Conservation (phyloP, 495 filamentous ascomycete species). For the Podospora fimiseda region DNA sequence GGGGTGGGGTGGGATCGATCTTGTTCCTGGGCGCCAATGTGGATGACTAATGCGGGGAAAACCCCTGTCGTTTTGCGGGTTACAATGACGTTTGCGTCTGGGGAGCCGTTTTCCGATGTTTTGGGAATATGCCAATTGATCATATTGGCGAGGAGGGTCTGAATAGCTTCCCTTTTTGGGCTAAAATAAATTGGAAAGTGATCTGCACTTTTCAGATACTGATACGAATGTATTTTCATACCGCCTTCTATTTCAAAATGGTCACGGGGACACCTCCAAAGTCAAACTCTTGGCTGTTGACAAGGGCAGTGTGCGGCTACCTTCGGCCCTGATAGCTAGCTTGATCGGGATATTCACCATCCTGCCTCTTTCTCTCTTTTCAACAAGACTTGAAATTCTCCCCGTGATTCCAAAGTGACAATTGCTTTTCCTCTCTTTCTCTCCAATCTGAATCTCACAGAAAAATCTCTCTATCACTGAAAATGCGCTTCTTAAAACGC, state of each 20-base stretch:
- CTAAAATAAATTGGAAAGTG: not conserved
- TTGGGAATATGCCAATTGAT: not conserved
- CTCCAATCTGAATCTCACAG: not conserved
- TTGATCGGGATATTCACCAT: not conserved
- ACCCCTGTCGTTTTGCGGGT: not conserved
- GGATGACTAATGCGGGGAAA: conserved; percentile 19
- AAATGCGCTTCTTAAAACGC: conserved; percentile 33
- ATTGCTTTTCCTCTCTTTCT: not conserved
- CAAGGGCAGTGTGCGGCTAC: not conserved
- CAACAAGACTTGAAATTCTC: not conserved
- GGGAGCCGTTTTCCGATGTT: not conserved
- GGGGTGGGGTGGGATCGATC: not conserved
- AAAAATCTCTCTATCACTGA: conserved; percentile 3
- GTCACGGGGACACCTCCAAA: not conserved
- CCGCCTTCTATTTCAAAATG: not conserved
- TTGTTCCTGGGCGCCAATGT: not conserved
- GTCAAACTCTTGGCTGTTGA: not conserved
- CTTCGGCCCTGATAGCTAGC: not conserved
- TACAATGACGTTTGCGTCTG: conserved; percentile 12
- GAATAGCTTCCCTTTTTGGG: not conserved
- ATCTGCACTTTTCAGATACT: not conserved
- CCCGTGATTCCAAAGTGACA: not conserved
- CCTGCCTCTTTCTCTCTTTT: no score
- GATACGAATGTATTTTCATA: no score
- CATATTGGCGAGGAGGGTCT: not conserved